A percentile compares a stretch with the other conserved stretches of the same genome.
Conservation (phyloP, 164 flowering plant species). For the Kingdonia uniflora region DNA sequence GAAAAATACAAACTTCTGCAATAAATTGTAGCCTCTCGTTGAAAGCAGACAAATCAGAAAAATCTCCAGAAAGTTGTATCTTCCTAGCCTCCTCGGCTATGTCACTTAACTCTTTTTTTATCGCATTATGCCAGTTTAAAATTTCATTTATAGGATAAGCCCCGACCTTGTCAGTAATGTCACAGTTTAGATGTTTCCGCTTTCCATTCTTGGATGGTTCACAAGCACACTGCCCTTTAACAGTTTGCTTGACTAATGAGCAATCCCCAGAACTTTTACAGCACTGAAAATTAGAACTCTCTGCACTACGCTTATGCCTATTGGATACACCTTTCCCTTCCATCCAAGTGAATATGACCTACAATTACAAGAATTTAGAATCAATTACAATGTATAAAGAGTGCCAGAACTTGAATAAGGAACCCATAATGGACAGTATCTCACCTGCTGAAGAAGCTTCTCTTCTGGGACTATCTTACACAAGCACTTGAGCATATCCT, state of each 20-base stretch:
- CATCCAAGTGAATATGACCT: conserved; percentile 84
- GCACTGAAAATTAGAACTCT: conserved; percentile 15
- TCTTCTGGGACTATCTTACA: conserved; percentile 73
- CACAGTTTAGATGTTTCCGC: conserved; percentile 38
- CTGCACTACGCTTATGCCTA: conserved; percentile 19
- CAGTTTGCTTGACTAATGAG: conserved; percentile 15
- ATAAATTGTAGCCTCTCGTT: conserved; percentile 79
- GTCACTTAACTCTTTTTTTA: conserved; percentile 60
- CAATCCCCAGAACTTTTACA: conserved; percentile 19
- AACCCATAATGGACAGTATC: not conserved
- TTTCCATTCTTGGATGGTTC: conserved; percentile 33
- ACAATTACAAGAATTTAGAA: conserved; percentile 9
- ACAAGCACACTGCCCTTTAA: conserved; percentile 28
- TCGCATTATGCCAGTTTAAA: conserved; percentile 85
- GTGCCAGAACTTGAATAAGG: not conserved
- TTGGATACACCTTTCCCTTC: conserved; percentile 34
- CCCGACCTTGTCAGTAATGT: conserved; percentile 16
- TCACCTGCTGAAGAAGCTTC: conserved; percentile 80
- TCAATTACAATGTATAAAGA: not conserved
- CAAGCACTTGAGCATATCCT: conserved; percentile 67
- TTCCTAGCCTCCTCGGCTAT: conserved; percentile 65
- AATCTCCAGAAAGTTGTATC: conserved; percentile 62
- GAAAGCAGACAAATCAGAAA: conserved; percentile 64
- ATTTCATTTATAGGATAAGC: conserved; percentile 74
- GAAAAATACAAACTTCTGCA: conserved; percentile 92